These are phyloP conservation scores for Thymus quinquecostatus DNA, from an alignment of 257 asterid species.

Conservation along the genomic window DNA sequence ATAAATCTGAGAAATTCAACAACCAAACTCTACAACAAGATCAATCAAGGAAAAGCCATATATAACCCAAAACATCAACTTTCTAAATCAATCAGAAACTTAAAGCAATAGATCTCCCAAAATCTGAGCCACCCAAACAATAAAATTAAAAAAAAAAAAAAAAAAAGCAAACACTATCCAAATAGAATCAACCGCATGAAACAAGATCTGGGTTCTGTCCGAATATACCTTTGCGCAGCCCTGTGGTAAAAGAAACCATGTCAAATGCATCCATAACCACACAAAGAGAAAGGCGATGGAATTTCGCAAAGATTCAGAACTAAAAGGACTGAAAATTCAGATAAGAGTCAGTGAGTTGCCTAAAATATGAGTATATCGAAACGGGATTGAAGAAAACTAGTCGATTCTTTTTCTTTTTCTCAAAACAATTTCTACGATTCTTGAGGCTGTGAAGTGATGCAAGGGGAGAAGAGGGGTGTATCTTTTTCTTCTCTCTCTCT, in stretches of 20 bases:
- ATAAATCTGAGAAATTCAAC: constrained; percentile 20
- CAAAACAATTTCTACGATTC: not conserved
- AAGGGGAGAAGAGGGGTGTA: constrained; percentile 26
- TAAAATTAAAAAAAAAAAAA: not conserved
- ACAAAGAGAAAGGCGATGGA: constrained; percentile 16
- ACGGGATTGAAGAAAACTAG: not conserved
- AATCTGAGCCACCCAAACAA: constrained; percentile 36
- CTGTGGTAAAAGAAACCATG: constrained; percentile 44
- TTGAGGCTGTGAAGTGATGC: constrained; percentile 38
- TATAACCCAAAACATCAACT: constrained; percentile 16
- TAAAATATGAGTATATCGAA: not conserved
- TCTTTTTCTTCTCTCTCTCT: constrained; percentile 40
- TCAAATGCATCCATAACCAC: constrained; percentile 41
- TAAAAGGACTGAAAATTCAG: constrained; percentile 22
- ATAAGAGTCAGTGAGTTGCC: constrained; percentile 13
- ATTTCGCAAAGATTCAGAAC: constrained; percentile 26
- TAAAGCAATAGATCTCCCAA: constrained; percentile 56
- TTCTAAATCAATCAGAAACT: constrained; percentile 37
- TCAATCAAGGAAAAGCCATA: constrained; percentile 32
- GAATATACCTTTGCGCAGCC: constrained; percentile 53
- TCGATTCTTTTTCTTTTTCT: not conserved
- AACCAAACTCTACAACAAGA: constrained; percentile 30
- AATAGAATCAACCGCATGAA: constrained; percentile 24
- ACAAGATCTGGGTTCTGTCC: constrained; percentile 39
- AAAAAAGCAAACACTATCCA: not conserved